Evolutionary conservation across 1,284 basidiomycete genomes (phyloP).

Genomic region (Rhodotorula sp.): DNA sequence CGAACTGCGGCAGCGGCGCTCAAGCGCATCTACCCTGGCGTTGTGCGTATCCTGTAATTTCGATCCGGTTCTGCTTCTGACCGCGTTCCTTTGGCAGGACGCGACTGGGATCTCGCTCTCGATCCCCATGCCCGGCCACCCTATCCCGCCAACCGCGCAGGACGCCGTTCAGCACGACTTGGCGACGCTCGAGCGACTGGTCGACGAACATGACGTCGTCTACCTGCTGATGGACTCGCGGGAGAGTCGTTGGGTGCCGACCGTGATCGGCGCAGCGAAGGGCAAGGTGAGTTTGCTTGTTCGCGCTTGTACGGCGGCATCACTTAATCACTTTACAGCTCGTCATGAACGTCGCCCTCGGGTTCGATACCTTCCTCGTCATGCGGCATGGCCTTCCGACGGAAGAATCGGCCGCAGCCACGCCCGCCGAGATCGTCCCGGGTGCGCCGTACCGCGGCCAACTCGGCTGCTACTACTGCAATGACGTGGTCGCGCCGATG

Average conservation of each 20-base stretch:
- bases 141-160: conserved; percentile 59
- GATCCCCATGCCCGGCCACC: conserved; percentile 98
- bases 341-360: conserved; percentile 90
- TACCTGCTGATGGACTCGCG: conserved; percentile 98
- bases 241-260: conserved; percentile 93
- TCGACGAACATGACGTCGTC: conserved; percentile 81
- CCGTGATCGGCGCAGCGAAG: conserved; percentile 76
- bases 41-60: conserved; percentile 58
- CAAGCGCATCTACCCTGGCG: conserved; percentile 85
- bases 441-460: conserved; percentile 34
- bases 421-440: not conserved
- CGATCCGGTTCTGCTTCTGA: not conserved
- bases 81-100: conserved; percentile 56
- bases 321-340: too few species aligned
- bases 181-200: conserved; percentile 66
- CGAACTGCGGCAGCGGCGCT: conserved; percentile 82
- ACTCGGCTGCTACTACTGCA: conserved; percentile 96
- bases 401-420: conserved; percentile 42
- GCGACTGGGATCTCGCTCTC: conserved; percentile 70
- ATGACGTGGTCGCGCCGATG: conserved; percentile 92
- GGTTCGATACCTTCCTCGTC: conserved; percentile 93
- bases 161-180: conserved; percentile 67
- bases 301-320: too few species aligned
- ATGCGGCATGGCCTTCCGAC: conserved; percentile 81
- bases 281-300: conserved; percentile 61